Percentiles rank a stretch among this genome's conserved stretches.
phyloP scores from a whole-genome alignment of 768 basidiomycete species.

The Mycena chlorophos region DNA sequence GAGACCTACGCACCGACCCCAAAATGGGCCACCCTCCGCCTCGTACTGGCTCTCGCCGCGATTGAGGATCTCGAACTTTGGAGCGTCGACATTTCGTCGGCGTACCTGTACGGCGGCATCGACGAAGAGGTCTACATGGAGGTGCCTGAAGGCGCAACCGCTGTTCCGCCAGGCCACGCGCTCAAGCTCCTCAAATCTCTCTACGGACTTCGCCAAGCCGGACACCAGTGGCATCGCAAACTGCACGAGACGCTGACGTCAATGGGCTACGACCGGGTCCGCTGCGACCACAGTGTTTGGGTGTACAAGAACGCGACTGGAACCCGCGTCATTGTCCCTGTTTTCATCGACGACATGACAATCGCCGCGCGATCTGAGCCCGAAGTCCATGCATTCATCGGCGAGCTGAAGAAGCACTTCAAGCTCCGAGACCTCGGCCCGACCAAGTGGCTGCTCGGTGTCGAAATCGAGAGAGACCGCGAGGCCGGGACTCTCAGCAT shows the following conservation, averaged over 20 bases:
- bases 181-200: conserved; percentile 23
- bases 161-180: not conserved
- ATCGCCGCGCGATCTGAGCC: conserved; percentile 22
- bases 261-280: conserved; percentile 8
- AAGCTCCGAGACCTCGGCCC: conserved; percentile 34
- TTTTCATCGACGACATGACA: conserved; percentile 33
- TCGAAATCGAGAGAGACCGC: conserved; percentile 28
- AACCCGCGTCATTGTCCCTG: no score
- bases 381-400: conserved; percentile 18
- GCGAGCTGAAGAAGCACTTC: conserved; percentile 28
- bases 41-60: conserved; percentile 27
- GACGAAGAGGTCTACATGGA: conserved; percentile 30
- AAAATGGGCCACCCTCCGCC: conserved; percentile 23
- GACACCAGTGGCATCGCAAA: conserved; percentile 29
- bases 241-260: conserved; percentile 21
- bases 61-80: conserved; percentile 28
- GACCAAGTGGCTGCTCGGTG: conserved; percentile 31
- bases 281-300: not conserved
- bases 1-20: conserved; percentile 33
- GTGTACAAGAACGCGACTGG: conserved; percentile 11
- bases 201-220: conserved; percentile 38
- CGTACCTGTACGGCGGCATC: conserved; percentile 29
- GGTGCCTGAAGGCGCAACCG: conserved; percentile 24
- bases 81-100: conserved; percentile 30
- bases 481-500: conserved; percentile 21